phyloP scores from a whole-genome alignment of 148 eudicot species.

The Silene latifolia region DNA sequence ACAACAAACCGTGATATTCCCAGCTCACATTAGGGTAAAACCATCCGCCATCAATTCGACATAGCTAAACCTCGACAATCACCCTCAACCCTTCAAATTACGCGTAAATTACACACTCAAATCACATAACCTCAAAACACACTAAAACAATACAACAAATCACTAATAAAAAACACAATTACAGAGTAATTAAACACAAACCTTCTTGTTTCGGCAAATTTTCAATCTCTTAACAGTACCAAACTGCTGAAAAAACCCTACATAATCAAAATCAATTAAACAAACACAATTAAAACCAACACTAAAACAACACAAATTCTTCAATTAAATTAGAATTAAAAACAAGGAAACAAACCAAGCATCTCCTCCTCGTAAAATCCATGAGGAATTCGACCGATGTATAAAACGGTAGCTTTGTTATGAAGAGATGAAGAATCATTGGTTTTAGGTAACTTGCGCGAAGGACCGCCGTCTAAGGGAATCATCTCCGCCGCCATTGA shows the following conservation, averaged over 20 bases:
- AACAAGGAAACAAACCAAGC: slow-evolving; percentile 46
- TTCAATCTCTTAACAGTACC: slow-evolving; percentile 66
- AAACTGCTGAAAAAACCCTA: slow-evolving; percentile 85
- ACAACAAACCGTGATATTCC: neutral
- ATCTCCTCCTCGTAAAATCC: slow-evolving; percentile 93
- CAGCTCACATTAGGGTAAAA: too few relatives aligned
- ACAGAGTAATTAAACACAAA: neutral
- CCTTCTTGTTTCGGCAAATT: slow-evolving; percentile 73
- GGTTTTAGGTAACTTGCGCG: slow-evolving; percentile 35
- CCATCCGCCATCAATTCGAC: neutral
- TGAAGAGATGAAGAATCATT: slow-evolving; percentile 13
- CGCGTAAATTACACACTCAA: neutral
- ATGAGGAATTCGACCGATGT: slow-evolving; percentile 86
- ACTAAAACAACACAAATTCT: neutral
- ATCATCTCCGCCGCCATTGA: slow-evolving; percentile 3
- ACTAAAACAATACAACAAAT: neutral
- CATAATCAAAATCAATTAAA: neutral
- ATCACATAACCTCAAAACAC: neutral
- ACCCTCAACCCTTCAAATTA: neutral
- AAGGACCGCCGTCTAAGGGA: slow-evolving; percentile 82
- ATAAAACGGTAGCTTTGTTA: slow-evolving; percentile 59
- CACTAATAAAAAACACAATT: neutral
- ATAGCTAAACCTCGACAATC: neutral
- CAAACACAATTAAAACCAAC: neutral
- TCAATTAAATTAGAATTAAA: neutral